Conservation (phyloP, 805 yeast species). For the Yamadazyma sp. region DNA sequence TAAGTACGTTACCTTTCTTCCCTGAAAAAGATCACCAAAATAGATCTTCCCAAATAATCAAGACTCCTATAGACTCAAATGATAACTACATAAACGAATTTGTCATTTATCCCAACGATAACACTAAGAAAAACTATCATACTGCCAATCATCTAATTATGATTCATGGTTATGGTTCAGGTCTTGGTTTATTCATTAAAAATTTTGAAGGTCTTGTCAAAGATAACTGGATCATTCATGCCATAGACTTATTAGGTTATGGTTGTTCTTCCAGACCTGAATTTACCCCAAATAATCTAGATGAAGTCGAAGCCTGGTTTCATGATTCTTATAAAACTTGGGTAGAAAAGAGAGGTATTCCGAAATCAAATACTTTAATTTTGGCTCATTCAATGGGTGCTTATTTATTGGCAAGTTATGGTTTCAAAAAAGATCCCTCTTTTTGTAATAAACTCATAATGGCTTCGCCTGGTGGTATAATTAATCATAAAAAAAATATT, state of each 20-base stretch:
- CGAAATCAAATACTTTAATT: slow-evolving; percentile 45
- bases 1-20: slow-evolving; percentile 45
- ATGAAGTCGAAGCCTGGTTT: slow-evolving; percentile 59
- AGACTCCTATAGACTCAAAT: slow-evolving; percentile 22
- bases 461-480: slow-evolving; percentile 89
- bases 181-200: slow-evolving; percentile 43
- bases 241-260: slow-evolving; percentile 85
- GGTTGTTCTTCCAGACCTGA: slow-evolving; percentile 85
- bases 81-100: slow-evolving; percentile 39
- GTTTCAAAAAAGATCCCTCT: slow-evolving; percentile 51
- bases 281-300: slow-evolving; percentile 35
- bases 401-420: slow-evolving; percentile 68
- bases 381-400: slow-evolving; percentile 95
- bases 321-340: slow-evolving; percentile 63
- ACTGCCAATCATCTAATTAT: slow-evolving; percentile 36
- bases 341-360: slow-evolving; percentile 46
- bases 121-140: slow-evolving; percentile 15
- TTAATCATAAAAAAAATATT: slow-evolving; percentile 41
- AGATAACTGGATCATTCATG: slow-evolving; percentile 70
- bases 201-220: slow-evolving; percentile 26
- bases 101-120: slow-evolving; percentile 33
- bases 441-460: slow-evolving; percentile 67
- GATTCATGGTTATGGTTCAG: slow-evolving; percentile 47
- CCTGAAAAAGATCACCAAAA: slow-evolving; percentile 32
- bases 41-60: slow-evolving; percentile 27